Conservation (phyloP, 108 stramenopile genomes). For the Cyclostephanos tholiformis region DNA sequence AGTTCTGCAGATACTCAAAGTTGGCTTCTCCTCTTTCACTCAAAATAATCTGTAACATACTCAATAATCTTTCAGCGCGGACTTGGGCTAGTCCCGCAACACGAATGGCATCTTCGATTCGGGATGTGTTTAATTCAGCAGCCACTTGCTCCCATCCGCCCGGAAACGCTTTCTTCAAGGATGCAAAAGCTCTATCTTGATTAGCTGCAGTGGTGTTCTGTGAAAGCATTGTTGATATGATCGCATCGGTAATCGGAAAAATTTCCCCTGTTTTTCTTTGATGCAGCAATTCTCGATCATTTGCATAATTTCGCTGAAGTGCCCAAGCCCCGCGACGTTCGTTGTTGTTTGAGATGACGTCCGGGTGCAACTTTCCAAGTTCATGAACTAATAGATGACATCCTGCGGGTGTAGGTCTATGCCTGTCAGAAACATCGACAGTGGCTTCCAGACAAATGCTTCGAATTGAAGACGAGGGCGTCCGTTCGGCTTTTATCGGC, state of each 20-base stretch:
- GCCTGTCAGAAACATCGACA: neutral
- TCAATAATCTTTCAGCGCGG: conserved; percentile 61
- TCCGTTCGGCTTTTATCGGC: neutral
- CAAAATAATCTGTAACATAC: conserved; percentile 52
- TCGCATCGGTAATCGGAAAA: conserved; percentile 58
- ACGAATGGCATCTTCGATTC: conserved; percentile 61
- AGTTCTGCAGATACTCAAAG: conserved; percentile 66
- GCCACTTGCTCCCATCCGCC: conserved; percentile 60
- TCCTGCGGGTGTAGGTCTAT: conserved; percentile 40
- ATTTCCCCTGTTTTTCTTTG: conserved; percentile 15
- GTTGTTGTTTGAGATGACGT: conserved; percentile 54
- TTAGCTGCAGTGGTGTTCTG: conserved; percentile 84
- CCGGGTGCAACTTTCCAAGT: conserved; percentile 65
- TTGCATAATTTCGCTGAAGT: conserved; percentile 14
- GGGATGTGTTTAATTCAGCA: conserved; percentile 24
- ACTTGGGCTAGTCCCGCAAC: conserved; percentile 72
- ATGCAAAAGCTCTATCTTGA: conserved; percentile 58
- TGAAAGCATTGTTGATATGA: conserved; percentile 79
- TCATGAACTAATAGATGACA: conserved; percentile 43
- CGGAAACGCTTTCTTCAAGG: conserved; percentile 62
- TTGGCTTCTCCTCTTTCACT: conserved; percentile 61
- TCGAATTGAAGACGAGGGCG: neutral
- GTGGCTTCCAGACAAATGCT: neutral
- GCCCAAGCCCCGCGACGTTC: conserved; percentile 42
- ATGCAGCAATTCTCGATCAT: conserved; percentile 3